Base-by-base conservation (phyloP, 2,329 filamentous ascomycete species). In the Escovopsis sp. region DNA sequence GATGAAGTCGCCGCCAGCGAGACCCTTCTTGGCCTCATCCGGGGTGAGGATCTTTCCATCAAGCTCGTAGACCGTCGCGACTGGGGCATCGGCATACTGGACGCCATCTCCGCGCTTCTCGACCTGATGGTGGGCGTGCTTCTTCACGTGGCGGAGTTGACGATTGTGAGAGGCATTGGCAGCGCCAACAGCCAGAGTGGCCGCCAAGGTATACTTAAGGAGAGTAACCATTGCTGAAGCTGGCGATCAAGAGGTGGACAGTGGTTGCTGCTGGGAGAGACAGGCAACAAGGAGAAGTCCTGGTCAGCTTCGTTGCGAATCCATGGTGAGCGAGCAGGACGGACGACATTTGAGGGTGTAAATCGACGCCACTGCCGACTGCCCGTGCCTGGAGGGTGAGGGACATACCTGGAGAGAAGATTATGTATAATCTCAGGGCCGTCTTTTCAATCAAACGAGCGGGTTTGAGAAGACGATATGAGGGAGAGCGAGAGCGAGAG, bases 1-100 rank as follows among this genome's bases (percentile, higher is more conserved):
- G 38, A 81, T 68, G 66, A 77, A 91, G 38, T 75, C 72, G 41
- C 86, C 83, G 47, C 80, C 73, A 44, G 72, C 64, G 52, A 96
- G 71, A 49, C 86, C 85, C 43, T 74, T 58, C 64, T 81, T 72
- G 42, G 86, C 86, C 46, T 86, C 73, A 0, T 72, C 62, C 46
- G 72, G 63, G 42, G 68, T 66, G 51, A 94, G 71, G 32, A 65
- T 48, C 55, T 77, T 53, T 47, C 80, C 81, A 47, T 82, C 75
- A 42, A 88, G 66, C 57, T 81, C 71, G 64, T 88, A 95, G 44
- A 81, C 72, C 43, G 80, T 75, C 51, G 79, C 73, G 41, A 76
- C 79, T 30, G 79, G 71, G 35, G 72, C 66, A 40, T 79, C 70
- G 43, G 72, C 69, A 42, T 75, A 72, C 45, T 64, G 66, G 44